Base-by-base conservation (phyloP, 2,329 filamentous ascomycete genomes). In the Cordyceps militaris region DNA sequence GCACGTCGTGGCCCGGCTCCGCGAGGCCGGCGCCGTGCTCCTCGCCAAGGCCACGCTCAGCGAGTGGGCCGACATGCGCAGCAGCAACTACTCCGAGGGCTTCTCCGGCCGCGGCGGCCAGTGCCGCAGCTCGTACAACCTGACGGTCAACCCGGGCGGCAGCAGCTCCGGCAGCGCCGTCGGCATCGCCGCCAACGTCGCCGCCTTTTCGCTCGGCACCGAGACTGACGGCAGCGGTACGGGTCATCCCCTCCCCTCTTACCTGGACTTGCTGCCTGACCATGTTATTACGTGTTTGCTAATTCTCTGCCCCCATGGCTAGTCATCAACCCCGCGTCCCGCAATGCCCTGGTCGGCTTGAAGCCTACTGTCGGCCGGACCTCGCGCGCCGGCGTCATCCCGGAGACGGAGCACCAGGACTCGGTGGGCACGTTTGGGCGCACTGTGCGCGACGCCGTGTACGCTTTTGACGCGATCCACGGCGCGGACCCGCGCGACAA, bases 311-410 rank as follows among this genome's bases (percentile, higher is more conserved):
- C 58, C 24, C 30, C 6, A 32, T 11, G 11, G 11, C 6, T 6
- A 74, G 78, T 91, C 16, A 89, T 90, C 65, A 85, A 83, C 66
- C 88, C 88, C 0, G 86, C 88, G 1, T 81, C 86, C 67, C 75
- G 85, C 4, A 89, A 88, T 65, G 79, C 77, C 2, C 67, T 91
- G 2, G 86, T 91, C 1, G 88, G 88, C 3, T 80, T 91, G 68
- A 91, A 91, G 71, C 87, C 88, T 1, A 91, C 87, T 1, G 85
- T 91, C 6, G 88, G 88, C 0, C 69, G 89, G 52, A 89, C 86
- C 0, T 89, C 86, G 9, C 75, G 86, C 16, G 76, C 72, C 21
- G 82, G 78, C 19, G 79, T 86, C 28, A 78, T 91, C 34, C 88
- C 88, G 0, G 85, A 87, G 65, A 81, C 78, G 11, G 73, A 80